A percentile compares a stretch with the other conserved stretches of the same genome.
Conservation (phyloP, 2,329 filamentous ascomycete species). For the Capronia americana region DNA sequence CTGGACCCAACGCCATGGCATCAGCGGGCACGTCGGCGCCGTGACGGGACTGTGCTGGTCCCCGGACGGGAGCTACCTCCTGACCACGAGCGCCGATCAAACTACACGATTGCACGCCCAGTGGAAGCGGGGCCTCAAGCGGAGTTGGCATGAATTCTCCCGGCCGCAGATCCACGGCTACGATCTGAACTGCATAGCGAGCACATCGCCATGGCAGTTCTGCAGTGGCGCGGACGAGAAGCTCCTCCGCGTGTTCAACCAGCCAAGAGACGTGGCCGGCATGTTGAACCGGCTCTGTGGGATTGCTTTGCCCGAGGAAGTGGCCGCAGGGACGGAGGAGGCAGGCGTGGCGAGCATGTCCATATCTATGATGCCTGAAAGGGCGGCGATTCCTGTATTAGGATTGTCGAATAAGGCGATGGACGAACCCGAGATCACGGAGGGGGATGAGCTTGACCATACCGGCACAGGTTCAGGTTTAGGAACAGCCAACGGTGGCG, state of each 20-base stretch:
- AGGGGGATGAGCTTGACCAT: constrained; percentile 20
- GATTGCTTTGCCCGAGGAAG: constrained; percentile 53
- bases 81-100: constrained; percentile 90
- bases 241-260: constrained; percentile 91
- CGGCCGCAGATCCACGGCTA: constrained; percentile 97
- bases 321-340: constrained; percentile 32
- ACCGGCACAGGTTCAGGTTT: not conserved
- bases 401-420: constrained; percentile 96
- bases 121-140: constrained; percentile 65
- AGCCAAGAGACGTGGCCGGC: constrained; percentile 80
- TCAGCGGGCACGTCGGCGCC: constrained; percentile 82
- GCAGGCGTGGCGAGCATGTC: not conserved
- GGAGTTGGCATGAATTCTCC: constrained; percentile 93
- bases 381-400: constrained; percentile 91
- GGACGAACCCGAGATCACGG: constrained; percentile 56
- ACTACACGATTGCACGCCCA: constrained; percentile 85
- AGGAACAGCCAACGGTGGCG: not conserved
- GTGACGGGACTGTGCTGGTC: constrained; percentile 87
- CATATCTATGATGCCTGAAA: constrained; percentile 73
- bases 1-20: constrained; percentile 78
- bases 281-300: constrained; percentile 73
- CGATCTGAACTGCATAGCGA: constrained; percentile 91
- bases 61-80: constrained; percentile 77
- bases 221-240: constrained; percentile 97
- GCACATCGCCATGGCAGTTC: constrained; percentile 75